A percentile compares a stretch with the other conserved stretches of the same genome.
Conservation (phyloP, 306 rosid genomes). For the Sophora flavescens region DNA sequence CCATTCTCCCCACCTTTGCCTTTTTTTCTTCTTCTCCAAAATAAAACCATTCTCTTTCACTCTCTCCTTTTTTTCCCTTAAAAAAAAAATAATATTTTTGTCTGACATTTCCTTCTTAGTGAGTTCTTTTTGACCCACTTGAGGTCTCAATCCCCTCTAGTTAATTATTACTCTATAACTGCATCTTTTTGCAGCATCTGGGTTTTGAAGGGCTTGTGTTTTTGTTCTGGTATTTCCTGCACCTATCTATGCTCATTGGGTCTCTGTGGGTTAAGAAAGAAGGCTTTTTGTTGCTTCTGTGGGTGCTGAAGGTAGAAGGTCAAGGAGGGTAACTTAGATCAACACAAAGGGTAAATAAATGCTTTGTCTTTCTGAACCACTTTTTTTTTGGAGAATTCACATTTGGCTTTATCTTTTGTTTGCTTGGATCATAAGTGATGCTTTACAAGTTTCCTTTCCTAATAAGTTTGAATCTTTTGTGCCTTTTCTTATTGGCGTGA, state of each 20-base stretch:
- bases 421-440: conserved; percentile 90
- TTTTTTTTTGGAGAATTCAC: conserved; percentile 49
- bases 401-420: conserved; percentile 63
- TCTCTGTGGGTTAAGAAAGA: conserved; percentile 56
- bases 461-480: conserved; percentile 19
- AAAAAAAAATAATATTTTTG: conserved; percentile 72
- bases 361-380: conserved; percentile 58
- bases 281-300: conserved; percentile 57
- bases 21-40: conserved; percentile 45
- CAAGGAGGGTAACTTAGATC: conserved; percentile 69
- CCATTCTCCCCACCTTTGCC: conserved; percentile 59
- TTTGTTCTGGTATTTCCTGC: conserved; percentile 38
- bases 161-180: conserved; percentile 45
- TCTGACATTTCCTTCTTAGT: conserved; percentile 54
- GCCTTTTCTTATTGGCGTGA: conserved; percentile 32
- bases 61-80: conserved; percentile 45
- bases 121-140: conserved; percentile 63
- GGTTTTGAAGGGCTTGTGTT: conserved; percentile 65
- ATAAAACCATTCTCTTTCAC: conserved; percentile 35
- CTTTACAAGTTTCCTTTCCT: conserved; percentile 53
- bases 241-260: conserved; percentile 69
- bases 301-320: conserved; percentile 72
- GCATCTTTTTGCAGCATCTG: conserved; percentile 54
- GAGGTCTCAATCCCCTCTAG: conserved; percentile 52
- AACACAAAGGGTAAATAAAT: conserved; percentile 68